These are phyloP conservation scores for Globisporangium solare DNA, from an alignment of 352 stramenopile species.

Conservation along the genomic window DNA sequence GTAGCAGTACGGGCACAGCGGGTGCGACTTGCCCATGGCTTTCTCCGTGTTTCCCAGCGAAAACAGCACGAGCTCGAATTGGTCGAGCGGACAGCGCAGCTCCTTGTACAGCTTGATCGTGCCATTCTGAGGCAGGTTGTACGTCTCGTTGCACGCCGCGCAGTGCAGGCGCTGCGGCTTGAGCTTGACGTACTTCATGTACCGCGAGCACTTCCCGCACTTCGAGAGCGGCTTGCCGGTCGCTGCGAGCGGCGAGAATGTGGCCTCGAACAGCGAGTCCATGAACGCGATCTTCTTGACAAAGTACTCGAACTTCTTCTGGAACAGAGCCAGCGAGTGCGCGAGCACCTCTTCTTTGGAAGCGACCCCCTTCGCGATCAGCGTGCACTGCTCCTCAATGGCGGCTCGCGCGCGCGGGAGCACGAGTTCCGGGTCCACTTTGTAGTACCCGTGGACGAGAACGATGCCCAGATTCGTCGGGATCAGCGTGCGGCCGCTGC, in stretches of 20 bases:
- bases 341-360: constrained; percentile 31
- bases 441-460: constrained; percentile 71
- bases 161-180: constrained; percentile 44
- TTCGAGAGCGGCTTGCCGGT: constrained; percentile 43
- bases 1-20: constrained; percentile 47
- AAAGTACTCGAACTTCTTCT: constrained; percentile 47
- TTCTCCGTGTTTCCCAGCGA: constrained; percentile 39
- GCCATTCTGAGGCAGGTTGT: constrained; percentile 25
- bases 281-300: constrained; percentile 52
- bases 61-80: constrained; percentile 52
- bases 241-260: constrained; percentile 44
- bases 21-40: constrained; percentile 40
- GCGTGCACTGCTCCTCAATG: constrained; percentile 81
- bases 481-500: constrained; percentile 48
- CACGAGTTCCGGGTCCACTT: constrained; percentile 67
- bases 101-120: constrained; percentile 40
- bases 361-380: constrained; percentile 69
- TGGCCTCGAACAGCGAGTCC: constrained; percentile 58
- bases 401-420: constrained; percentile 63
- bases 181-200: constrained; percentile 52
- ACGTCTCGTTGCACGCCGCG: constrained; percentile 41
- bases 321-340: constrained; percentile 35
- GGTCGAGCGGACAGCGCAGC: constrained; percentile 43
- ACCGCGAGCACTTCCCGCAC: constrained; percentile 47
- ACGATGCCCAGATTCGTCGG: constrained; percentile 73